Conservation (phyloP, 805 yeast genomes). For the Wickerhamia fluorescens region DNA sequence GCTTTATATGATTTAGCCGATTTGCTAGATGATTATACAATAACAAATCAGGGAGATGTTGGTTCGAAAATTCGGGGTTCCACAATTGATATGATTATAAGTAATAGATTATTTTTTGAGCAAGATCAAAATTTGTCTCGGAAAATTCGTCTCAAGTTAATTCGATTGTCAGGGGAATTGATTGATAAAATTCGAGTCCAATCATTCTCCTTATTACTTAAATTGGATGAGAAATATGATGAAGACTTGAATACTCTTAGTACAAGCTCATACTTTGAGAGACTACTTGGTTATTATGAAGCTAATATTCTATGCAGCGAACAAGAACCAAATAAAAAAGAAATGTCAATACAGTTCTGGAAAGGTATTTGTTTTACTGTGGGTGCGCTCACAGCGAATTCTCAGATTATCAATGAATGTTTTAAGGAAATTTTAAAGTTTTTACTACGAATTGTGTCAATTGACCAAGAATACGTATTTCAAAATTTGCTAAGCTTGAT, state of each 20-base stretch:
- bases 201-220: conserved; percentile 34
- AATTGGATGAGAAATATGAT: conserved; percentile 4
- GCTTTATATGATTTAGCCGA: too few species aligned
- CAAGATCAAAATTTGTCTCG: conserved; percentile 1
- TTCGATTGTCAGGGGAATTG: conserved; percentile 58
- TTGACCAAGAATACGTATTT: conserved; percentile 6
- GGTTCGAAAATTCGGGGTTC: conserved; percentile 66
- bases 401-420: conserved; percentile 29
- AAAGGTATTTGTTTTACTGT: conserved; percentile 46
- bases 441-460: conserved; percentile 17
- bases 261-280: conserved; percentile 2
- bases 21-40: conserved; percentile 72
- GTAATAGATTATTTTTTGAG: conserved; percentile 11
- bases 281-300: conserved; percentile 4
- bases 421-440: conserved; percentile 29
- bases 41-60: conserved; percentile 84
- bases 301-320: not conserved
- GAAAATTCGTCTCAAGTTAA: conserved; percentile 27
- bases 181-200: conserved; percentile 45
- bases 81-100: conserved; percentile 34
- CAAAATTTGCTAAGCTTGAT: conserved; percentile 13
- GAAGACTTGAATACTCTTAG: not conserved
- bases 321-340: conserved; percentile 4
- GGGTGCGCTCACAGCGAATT: conserved; percentile 51
- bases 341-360: conserved; percentile 39